Evolutionary conservation across 495 filamentous ascomycete species (phyloP).

Genomic region (Letharia lupina): DNA sequence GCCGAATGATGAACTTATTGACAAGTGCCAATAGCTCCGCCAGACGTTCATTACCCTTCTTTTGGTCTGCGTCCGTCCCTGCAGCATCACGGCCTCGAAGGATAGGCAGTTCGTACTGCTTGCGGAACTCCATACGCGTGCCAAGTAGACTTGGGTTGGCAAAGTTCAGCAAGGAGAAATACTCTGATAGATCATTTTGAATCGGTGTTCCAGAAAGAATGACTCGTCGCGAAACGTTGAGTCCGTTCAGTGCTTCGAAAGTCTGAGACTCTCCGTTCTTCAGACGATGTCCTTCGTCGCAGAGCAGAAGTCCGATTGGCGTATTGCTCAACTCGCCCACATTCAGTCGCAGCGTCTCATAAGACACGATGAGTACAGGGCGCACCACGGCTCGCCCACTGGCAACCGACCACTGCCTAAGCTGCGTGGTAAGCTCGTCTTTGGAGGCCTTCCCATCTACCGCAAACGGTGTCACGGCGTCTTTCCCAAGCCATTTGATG

Average conservation of each 20-base stretch:
- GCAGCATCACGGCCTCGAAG: conserved; percentile 85
- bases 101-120: conserved; percentile 89
- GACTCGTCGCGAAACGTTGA: conserved; percentile 85
- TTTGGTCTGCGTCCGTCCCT: conserved; percentile 72
- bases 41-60: conserved; percentile 78
- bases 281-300: conserved; percentile 95
- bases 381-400: conserved; percentile 82
- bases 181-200: conserved; percentile 95
- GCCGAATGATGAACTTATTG: conserved; percentile 98
- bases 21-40: conserved; percentile 73
- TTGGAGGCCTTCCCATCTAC: conserved; percentile 96
- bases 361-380: conserved; percentile 98
- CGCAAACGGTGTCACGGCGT: conserved; percentile 87
- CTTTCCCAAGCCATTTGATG: conserved; percentile 90
- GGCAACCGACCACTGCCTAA: conserved; percentile 91
- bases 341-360: conserved; percentile 89
- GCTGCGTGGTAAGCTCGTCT: conserved; percentile 77
- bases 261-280: conserved; percentile 97
- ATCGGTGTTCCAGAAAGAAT: conserved; percentile 97
- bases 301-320: conserved; percentile 88
- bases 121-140: conserved; percentile 84
- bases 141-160: conserved; percentile 91
- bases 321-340: conserved; percentile 79
- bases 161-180: conserved; percentile 93
- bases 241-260: conserved; percentile 77